A percentile compares a stretch with the other conserved stretches of the same genome.
phyloP scores from a whole-genome alignment of 768 basidiomycete species.

The Lactarius indigo region DNA sequence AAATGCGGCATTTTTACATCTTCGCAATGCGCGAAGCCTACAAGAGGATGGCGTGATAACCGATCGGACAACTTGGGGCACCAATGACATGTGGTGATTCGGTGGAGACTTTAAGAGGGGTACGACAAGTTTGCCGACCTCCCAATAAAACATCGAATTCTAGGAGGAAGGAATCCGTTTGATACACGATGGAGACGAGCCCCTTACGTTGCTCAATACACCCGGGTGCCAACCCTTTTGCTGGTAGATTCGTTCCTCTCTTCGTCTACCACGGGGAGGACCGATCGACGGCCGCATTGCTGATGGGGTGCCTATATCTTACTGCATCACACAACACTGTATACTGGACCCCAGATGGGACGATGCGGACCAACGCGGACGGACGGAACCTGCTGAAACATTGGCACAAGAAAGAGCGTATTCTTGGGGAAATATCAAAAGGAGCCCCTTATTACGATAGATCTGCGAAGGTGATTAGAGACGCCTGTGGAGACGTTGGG shows the following conservation, averaged over 20 bases:
- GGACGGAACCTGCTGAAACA: background rate
- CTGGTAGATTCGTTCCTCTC: background rate
- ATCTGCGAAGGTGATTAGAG: background rate
- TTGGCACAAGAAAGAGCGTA: background rate
- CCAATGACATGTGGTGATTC: background rate
- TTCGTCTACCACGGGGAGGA: background rate
- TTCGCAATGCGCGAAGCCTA: background rate
- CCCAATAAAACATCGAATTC: background rate
- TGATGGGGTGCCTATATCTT: background rate
- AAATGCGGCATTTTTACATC: background rate
- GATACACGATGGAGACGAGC: background rate
- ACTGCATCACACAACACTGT: background rate
- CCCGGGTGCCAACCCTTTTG: background rate
- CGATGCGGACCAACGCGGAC: background rate
- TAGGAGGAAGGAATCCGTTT: background rate
- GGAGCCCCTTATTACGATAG: background rate
- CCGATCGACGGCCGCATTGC: background rate
- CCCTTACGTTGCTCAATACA: background rate
- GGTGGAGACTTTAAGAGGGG: background rate
- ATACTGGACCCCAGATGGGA: background rate
- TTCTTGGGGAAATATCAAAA: background rate
- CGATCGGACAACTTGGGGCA: background rate
- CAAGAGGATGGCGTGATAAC: background rate
- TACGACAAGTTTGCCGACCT: background rate
- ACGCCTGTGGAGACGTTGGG: background rate